A percentile compares a stretch with the other conserved stretches of the same genome.
phyloP scores from a whole-genome alignment of 78 protist genomes.

The Dictyostelium capitatum region DNA sequence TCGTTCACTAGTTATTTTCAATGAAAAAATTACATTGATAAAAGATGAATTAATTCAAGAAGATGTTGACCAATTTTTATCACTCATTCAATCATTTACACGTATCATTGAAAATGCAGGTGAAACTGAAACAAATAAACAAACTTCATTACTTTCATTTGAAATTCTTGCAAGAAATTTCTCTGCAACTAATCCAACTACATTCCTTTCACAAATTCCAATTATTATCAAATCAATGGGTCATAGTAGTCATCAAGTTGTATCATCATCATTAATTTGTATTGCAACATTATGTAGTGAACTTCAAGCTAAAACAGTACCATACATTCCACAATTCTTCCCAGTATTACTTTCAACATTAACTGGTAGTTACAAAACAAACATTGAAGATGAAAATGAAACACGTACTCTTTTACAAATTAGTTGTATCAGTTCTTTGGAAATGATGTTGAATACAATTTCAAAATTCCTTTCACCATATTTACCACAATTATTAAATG shows the following conservation, averaged over 20 bases:
- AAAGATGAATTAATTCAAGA: slow-evolving; percentile 2
- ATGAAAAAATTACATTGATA: slow-evolving; percentile 60
- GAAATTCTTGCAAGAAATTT: slow-evolving; percentile 79
- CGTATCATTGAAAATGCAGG: background rate
- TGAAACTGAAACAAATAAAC: slow-evolving; percentile 66
- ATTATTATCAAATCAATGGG: slow-evolving; percentile 54
- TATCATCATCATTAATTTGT: slow-evolving; percentile 62
- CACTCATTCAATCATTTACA: slow-evolving; percentile 28
- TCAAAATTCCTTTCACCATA: slow-evolving; percentile 68
- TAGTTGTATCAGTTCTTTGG: slow-evolving; percentile 52
- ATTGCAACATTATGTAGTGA: slow-evolving; percentile 75
- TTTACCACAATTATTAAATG: slow-evolving; percentile 47
- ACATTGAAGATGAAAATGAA: slow-evolving; percentile 2
- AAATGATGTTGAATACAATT: slow-evolving; percentile 73
- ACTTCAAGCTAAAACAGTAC: slow-evolving; percentile 56
- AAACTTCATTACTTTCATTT: slow-evolving; percentile 79
- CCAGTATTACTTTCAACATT: slow-evolving; percentile 42
- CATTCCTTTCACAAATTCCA: slow-evolving; percentile 46
- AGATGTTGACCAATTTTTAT: slow-evolving; percentile 21
- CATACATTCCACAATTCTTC: slow-evolving; percentile 82
- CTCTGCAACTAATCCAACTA: background rate
- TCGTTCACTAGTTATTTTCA: slow-evolving; percentile 63
- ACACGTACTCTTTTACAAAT: slow-evolving; percentile 64
- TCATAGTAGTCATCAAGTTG: slow-evolving; percentile 47
- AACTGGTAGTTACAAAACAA: slow-evolving; percentile 23